Conservation (phyloP, 2,329 filamentous ascomycete species). For the Beauveria sp. region DNA sequence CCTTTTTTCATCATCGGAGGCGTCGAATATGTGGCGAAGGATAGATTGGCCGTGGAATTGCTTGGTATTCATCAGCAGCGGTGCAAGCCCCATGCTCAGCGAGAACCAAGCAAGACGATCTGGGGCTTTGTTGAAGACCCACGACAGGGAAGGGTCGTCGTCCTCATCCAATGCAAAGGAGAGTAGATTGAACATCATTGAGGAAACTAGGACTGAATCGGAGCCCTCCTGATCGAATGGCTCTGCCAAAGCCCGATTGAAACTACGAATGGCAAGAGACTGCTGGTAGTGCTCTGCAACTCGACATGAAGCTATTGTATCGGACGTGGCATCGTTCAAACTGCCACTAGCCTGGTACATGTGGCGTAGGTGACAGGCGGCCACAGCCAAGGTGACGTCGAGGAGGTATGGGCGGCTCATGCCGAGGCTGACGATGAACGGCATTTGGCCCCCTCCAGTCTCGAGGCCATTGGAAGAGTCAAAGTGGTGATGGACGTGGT, state of each 20-base stretch:
- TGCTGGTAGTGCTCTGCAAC: slow-evolving; percentile 20
- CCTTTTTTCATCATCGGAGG: slow-evolving; percentile 13
- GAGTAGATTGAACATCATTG: slow-evolving; percentile 19
- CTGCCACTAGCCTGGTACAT: slow-evolving; percentile 10
- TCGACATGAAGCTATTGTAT: slow-evolving; percentile 1
- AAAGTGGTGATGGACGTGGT: slow-evolving; percentile 14
- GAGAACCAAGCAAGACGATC: slow-evolving; percentile 18
- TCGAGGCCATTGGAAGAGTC: slow-evolving; percentile 1
- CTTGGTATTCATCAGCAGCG: slow-evolving; percentile 16
- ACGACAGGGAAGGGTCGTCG: slow-evolving; percentile 14
- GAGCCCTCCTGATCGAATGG: slow-evolving; percentile 15
- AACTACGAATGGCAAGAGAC: slow-evolving; percentile 16
- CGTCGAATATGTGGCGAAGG: slow-evolving; percentile 13
- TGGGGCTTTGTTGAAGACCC: slow-evolving; percentile 16
- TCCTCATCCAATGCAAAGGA: slow-evolving; percentile 15
- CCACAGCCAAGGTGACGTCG: slow-evolving; percentile 18
- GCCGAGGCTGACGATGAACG: slow-evolving; percentile 12
- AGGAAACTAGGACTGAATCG: slow-evolving; percentile 19
- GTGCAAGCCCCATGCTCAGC: slow-evolving; percentile 18
- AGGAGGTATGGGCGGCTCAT: slow-evolving; percentile 16
- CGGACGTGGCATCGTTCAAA: not conserved
- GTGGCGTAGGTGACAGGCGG: slow-evolving; percentile 19
- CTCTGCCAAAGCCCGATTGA: slow-evolving; percentile 16
- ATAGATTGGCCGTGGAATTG: slow-evolving; percentile 15
- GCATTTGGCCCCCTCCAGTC: slow-evolving; percentile 5